phyloP scores from a whole-genome alignment of 2,329 filamentous ascomycete species.

The Fusarium beomiforme region DNA sequence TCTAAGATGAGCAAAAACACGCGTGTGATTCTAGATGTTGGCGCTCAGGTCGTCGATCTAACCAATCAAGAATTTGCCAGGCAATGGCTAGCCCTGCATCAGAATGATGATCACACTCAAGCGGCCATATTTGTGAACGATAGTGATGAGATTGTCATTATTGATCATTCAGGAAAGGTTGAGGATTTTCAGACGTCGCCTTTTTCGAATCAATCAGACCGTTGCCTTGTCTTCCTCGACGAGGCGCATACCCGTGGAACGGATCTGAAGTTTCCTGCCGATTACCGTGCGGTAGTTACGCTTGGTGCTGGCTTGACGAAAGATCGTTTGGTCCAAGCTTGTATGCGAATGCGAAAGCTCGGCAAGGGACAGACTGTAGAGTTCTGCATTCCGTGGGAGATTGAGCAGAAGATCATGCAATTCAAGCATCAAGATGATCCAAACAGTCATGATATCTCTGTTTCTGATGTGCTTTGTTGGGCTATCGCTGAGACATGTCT shows the following conservation, averaged over 20 bases:
- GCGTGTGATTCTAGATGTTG: constrained; percentile 72
- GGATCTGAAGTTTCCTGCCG: constrained; percentile 68
- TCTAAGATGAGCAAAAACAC: constrained; percentile 50
- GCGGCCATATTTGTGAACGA: constrained; percentile 67
- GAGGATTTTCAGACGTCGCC: constrained; percentile 67
- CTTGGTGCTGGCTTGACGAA: constrained; percentile 73
- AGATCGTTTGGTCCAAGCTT: constrained; percentile 75
- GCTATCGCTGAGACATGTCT: constrained; percentile 52
- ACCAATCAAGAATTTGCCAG: constrained; percentile 64
- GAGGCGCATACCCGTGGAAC: constrained; percentile 77
- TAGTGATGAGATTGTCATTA: constrained; percentile 62
- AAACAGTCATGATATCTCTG: constrained; percentile 48
- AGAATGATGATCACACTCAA: constrained; percentile 11
- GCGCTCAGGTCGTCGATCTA: constrained; percentile 74
- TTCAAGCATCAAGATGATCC: background rate
- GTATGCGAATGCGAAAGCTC: constrained; percentile 77
- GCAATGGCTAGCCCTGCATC: constrained; percentile 58
- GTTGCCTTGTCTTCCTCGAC: constrained; percentile 74
- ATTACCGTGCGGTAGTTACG: constrained; percentile 73
- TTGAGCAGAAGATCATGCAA: constrained; percentile 61
- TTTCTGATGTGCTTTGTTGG: constrained; percentile 69
- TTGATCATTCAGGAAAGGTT: constrained; percentile 57
- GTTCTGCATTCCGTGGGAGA: constrained; percentile 69
- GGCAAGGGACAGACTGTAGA: constrained; percentile 72
- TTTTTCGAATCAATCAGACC: constrained; percentile 63